Evolutionary conservation across 2,329 filamentous ascomycete genomes (phyloP).

Genomic region (Ascochyta lentis): DNA sequence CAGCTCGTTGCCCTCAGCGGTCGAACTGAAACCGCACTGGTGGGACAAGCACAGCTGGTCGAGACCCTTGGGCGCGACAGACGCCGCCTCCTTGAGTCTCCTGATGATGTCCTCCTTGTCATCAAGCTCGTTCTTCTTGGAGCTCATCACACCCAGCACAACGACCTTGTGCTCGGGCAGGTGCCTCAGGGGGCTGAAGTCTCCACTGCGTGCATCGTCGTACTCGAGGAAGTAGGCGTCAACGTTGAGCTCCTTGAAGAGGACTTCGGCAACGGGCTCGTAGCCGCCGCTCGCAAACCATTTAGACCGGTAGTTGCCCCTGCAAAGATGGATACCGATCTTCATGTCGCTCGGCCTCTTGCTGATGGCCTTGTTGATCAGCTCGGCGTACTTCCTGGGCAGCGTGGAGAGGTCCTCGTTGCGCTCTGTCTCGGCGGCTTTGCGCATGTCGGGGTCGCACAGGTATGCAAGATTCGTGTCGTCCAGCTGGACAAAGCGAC

Average conservation of each 20-base stretch:
- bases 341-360: conserved; percentile 62
- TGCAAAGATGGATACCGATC: conserved; percentile 64
- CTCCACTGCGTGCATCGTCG: conserved; percentile 63
- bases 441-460: conserved; percentile 63
- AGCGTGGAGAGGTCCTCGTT: conserved; percentile 59
- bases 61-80: conserved; percentile 59
- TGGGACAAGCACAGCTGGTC: conserved; percentile 64
- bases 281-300: conserved; percentile 66
- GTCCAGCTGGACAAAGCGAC: conserved; percentile 64
- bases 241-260: conserved; percentile 63
- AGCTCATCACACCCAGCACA: conserved; percentile 62
- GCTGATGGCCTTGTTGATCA: conserved; percentile 62
- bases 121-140: conserved; percentile 65
- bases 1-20: conserved; percentile 63
- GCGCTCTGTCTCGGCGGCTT: conserved; percentile 57
- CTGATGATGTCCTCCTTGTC: conserved; percentile 52
- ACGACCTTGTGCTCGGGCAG: conserved; percentile 63
- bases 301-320: conserved; percentile 63
- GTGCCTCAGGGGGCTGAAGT: conserved; percentile 62
- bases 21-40: conserved; percentile 66
- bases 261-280: conserved; percentile 64
- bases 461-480: conserved; percentile 67
- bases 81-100: conserved; percentile 46
- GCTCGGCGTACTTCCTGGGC: conserved; percentile 59
- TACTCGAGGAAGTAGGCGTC: conserved; percentile 68